Conservation (phyloP, 495 filamentous ascomycete species). For the Friedmanniomyces simplex region DNA sequence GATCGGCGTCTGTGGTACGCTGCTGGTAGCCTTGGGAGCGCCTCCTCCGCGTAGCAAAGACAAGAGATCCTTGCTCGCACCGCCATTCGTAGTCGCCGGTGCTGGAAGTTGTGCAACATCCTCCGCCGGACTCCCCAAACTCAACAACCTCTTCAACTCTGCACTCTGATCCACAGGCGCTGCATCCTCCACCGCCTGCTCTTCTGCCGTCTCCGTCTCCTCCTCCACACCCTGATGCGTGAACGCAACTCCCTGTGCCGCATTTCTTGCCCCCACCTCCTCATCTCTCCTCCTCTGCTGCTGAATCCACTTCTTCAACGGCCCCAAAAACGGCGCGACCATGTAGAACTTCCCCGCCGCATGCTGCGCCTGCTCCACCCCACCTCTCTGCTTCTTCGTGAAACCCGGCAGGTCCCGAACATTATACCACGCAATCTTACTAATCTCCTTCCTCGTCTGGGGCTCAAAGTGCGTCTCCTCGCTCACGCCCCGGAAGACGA, state of each 20-base stretch:
- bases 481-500: conserved; percentile 77
- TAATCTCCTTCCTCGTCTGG: conserved; percentile 90
- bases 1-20: conserved; percentile 12
- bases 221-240: neutral
- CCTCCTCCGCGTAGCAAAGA: conserved; percentile 12
- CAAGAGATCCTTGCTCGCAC: neutral
- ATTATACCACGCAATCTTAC: conserved; percentile 86
- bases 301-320: conserved; percentile 80
- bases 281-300: conserved; percentile 63
- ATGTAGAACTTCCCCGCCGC: conserved; percentile 85
- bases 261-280: neutral
- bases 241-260: neutral
- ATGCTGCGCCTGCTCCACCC: conserved; percentile 38
- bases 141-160: conserved; percentile 12
- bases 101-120: neutral
- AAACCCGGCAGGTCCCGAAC: conserved; percentile 77
- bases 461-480: conserved; percentile 80
- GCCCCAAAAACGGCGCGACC: conserved; percentile 85
- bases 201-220: neutral
- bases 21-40: neutral
- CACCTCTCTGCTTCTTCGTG: conserved; percentile 53
- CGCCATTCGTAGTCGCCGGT: neutral
- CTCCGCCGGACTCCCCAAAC: neutral
- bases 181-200: neutral
- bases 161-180: neutral